phyloP scores from a whole-genome alignment of 2,329 filamentous ascomycete species.

The Nemania sp. region DNA sequence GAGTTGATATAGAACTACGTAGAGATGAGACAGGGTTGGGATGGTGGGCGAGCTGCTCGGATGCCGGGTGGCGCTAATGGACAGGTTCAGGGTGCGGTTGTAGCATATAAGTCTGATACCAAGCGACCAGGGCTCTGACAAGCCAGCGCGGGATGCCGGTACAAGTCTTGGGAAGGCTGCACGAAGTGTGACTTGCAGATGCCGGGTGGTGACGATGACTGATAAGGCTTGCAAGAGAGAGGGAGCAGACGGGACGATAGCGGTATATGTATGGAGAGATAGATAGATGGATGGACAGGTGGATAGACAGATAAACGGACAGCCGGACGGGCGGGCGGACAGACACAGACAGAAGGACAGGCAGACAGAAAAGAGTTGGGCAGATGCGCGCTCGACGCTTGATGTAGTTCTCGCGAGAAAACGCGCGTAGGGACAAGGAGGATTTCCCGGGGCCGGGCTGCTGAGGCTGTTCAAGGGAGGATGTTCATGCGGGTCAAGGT shows the following conservation, averaged over 20 bases:
- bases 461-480: constrained; percentile 23
- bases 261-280: constrained; percentile 9
- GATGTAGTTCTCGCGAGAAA: constrained; percentile 12
- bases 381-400: not conserved
- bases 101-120: constrained; percentile 17
- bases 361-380: no score
- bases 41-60: constrained; percentile 9
- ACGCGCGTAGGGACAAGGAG: constrained; percentile 16
- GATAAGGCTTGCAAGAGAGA: constrained; percentile 18
- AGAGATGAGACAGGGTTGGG: not conserved
- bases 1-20: constrained; percentile 19
- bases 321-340: no score
- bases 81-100: constrained; percentile 12
- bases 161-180: constrained; percentile 16
- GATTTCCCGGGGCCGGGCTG: constrained; percentile 12
- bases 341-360: no score
- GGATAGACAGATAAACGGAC: no score
- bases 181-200: constrained; percentile 24
- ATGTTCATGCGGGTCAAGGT: constrained; percentile 22
- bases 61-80: constrained; percentile 13
- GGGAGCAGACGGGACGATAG: constrained; percentile 4
- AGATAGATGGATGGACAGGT: not conserved
- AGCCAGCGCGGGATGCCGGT: constrained; percentile 19
- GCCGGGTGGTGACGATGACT: constrained; percentile 14
- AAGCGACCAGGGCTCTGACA: constrained; percentile 19